Evolutionary conservation across 257 asterid genomes (phyloP).

Genomic region (Nyctanthes arbortristis): DNA sequence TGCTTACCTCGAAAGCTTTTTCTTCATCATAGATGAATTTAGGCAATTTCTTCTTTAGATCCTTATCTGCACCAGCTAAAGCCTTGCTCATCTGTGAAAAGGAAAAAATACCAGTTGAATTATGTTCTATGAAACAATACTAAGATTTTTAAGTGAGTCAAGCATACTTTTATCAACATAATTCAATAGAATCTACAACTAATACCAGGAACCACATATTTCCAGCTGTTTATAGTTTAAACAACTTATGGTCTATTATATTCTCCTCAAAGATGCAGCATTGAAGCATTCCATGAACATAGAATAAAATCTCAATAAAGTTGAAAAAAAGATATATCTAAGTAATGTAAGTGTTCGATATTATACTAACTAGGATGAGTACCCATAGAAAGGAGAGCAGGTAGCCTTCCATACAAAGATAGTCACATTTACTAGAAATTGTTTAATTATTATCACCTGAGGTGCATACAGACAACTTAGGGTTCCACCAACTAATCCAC

Average conservation of each 20-base stretch:
- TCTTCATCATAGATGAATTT: constrained; percentile 85
- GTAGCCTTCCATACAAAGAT: background rate
- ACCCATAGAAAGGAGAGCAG: background rate
- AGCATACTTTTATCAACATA: too few species aligned
- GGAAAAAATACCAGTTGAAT: constrained; percentile 9
- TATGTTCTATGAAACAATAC: background rate
- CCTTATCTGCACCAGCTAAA: constrained; percentile 69
- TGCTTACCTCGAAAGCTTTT: constrained; percentile 75
- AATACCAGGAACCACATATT: too few species aligned
- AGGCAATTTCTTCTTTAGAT: constrained; percentile 81
- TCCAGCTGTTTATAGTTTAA: too few species aligned
- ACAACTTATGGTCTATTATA: too few species aligned
- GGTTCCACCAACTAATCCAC: constrained; percentile 75
- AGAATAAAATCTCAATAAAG: background rate
- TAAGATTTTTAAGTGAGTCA: too few species aligned
- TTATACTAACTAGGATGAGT: constrained; percentile 7
- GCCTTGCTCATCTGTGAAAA: constrained; percentile 67
- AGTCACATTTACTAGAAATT: background rate
- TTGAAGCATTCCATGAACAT: background rate
- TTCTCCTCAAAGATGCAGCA: constrained; percentile 12
- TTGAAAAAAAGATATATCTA: background rate
- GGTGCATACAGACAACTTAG: constrained; percentile 84
- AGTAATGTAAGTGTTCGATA: background rate
- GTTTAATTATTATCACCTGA: constrained; percentile 49
- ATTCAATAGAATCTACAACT: too few species aligned